A percentile compares a stretch with the other conserved stretches of the same genome.
phyloP scores from a whole-genome alignment of 2,329 filamentous ascomycete genomes.

The Sphaerulina musiva region DNA sequence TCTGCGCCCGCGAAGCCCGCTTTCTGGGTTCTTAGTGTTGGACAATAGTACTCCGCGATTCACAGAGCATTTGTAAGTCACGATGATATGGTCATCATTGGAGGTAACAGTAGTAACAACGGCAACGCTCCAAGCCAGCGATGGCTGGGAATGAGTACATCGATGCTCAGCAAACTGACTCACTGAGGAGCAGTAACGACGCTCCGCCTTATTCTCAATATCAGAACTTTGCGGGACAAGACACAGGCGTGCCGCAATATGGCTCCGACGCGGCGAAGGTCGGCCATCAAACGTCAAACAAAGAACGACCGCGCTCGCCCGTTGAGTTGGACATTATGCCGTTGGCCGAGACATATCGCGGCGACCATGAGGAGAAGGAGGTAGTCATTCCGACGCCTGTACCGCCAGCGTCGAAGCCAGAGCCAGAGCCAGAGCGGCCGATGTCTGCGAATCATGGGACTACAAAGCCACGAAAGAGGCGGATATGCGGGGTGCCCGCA shows the following conservation, averaged over 20 bases:
- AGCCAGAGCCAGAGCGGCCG: conserved; percentile 10
- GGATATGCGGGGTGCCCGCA: conserved; percentile 21
- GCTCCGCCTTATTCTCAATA: conserved; percentile 27
- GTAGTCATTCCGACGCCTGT: conserved; percentile 20
- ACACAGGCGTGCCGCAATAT: conserved; percentile 18
- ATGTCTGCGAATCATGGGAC: conserved; percentile 1
- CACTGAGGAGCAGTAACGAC: conserved; percentile 13
- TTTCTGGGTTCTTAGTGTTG: conserved; percentile 20
- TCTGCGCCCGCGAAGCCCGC: conserved; percentile 2
- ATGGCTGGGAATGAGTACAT: neutral
- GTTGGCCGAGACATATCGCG: conserved; percentile 26
- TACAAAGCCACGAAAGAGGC: conserved; percentile 7
- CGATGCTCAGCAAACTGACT: neutral
- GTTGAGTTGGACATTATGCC: conserved; percentile 22
- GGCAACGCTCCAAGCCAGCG: neutral
- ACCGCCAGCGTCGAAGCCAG: conserved; percentile 13
- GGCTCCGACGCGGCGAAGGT: conserved; percentile 5
- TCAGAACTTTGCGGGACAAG: conserved; percentile 18
- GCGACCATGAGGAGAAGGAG: conserved; percentile 27
- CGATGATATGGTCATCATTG: neutral
- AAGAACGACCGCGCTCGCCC: conserved; percentile 23
- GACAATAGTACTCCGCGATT: conserved; percentile 20
- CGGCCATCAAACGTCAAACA: conserved; percentile 19
- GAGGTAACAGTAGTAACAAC: neutral
- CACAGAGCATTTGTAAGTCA: conserved; percentile 27